phyloP scores from a whole-genome alignment of 352 stramenopile species.

The Phytophthora litchii region DNA sequence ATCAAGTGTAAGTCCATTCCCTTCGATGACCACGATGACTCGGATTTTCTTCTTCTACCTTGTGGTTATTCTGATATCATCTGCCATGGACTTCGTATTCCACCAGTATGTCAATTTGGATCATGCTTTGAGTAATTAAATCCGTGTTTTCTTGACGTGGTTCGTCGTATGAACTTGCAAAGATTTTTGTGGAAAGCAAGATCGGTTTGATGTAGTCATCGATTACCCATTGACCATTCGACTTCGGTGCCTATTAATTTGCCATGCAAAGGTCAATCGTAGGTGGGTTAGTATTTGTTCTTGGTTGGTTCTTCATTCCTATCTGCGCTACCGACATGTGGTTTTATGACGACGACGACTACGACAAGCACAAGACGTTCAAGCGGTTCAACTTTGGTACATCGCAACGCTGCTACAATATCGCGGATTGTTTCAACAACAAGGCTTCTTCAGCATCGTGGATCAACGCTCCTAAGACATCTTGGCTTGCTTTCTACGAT shows the following conservation, averaged over 20 bases:
- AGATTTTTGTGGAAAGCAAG: too few relatives aligned
- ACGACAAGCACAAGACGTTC: conserved; percentile 31
- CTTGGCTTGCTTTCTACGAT: conserved; percentile 33
- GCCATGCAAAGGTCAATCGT: neutral
- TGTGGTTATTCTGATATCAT: neutral
- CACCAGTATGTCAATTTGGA: neutral
- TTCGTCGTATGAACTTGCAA: neutral
- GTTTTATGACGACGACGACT: conserved; percentile 28
- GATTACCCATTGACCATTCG: neutral
- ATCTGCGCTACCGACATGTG: conserved; percentile 23
- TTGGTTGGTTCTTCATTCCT: neutral
- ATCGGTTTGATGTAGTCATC: too few relatives aligned
- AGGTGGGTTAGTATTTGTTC: neutral
- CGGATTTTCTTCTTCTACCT: too few relatives aligned
- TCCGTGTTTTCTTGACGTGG: neutral
- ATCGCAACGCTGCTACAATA: conserved; percentile 30
- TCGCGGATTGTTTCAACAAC: conserved; percentile 31
- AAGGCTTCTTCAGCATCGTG: conserved; percentile 27
- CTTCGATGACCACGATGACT: too few relatives aligned
- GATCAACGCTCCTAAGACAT: conserved; percentile 18
- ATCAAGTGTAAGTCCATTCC: too few relatives aligned
- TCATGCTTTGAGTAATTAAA: neutral
- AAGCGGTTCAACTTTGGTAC: conserved; percentile 34
- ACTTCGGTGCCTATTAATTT: neutral
- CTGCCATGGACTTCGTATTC: neutral